These are phyloP conservation scores for Leishmania major DNA, from an alignment of 208 protist species.

Conservation along the genomic window DNA sequence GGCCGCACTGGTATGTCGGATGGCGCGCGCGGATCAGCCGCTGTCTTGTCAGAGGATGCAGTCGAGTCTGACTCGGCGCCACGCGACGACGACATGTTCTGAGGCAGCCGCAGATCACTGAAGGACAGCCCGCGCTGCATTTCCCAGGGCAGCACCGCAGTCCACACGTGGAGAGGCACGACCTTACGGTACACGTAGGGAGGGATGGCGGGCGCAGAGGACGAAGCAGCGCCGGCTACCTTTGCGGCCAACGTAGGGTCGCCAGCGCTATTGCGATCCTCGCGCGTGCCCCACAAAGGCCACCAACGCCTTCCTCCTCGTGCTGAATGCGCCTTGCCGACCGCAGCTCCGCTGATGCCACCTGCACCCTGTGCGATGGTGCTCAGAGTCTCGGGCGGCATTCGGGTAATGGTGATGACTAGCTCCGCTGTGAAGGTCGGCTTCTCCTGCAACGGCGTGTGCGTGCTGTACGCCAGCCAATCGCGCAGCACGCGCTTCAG, in stretches of 20 bases:
- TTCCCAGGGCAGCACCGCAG: constrained; percentile 86
- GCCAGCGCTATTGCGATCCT: background rate
- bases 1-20: constrained; percentile 1
- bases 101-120: constrained; percentile 42
- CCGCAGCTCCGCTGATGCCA: background rate
- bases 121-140: constrained; percentile 83
- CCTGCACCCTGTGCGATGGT: background rate
- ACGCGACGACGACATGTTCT: background rate
- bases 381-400: background rate
- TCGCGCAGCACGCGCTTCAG: constrained; percentile 71
- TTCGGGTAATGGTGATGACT: constrained; percentile 39
- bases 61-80: background rate
- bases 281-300: background rate
- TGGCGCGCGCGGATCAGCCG: background rate
- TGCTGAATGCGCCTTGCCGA: background rate
- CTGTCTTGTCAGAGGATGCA: background rate
- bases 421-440: constrained; percentile 57
- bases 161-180: constrained; percentile 77
- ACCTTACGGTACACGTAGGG: constrained; percentile 30
- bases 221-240: background rate
- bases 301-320: background rate
- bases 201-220: background rate
- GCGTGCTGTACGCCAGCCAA: constrained; percentile 63
- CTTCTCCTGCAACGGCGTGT: constrained; percentile 59
- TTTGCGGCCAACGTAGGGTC: background rate